Evolutionary conservation across 139 green algal species (phyloP), one percentile per base, ranked within the genome.

Genomic region (Medakamo hakoo): DNA sequence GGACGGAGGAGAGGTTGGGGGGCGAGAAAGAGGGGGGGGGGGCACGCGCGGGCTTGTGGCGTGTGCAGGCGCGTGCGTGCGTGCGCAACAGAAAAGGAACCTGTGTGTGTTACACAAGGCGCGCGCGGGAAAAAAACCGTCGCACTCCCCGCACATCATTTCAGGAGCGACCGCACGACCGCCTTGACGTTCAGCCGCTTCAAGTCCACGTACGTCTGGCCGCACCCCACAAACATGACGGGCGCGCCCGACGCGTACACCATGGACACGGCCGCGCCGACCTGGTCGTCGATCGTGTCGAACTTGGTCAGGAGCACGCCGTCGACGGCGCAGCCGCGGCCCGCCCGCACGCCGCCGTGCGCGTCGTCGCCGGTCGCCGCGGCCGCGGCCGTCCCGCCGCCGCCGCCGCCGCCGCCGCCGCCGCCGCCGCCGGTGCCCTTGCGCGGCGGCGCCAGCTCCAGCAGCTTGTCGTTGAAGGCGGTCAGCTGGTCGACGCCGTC

Each of bases 151-250:
- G 9, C 40, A 52, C 9, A 1, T 74, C 56, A 72, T 66, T 69
- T 78, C 16, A 76, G 78, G 73, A 98, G 77, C 25, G 75, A 74
- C 30, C 84, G 77, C 4, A 98, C 90, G 19, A 99, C 82, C 26
- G 75, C 75, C 78, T 91, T 90, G 28, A 95, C 86, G 70, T 97
- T 90, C 4, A 99, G 81, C 49, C 78, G 75, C 73, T 88, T 93
- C 27, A 99, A 80, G 71, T 99, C 93, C 1, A 88, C 80, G 63
- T 99, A 99, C 16, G 86, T 95, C 80, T 99, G 93, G 18, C 93
- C 93, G 59, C 88, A 96, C 3, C 93, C 93, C 32, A 98, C 85
- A 72, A 99, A 99, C 81, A 99, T 91, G 65, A 99, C 87, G 30
- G 93, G 93, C 0, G 90, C 89, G 4, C 88, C 87, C 3, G 76